A percentile compares a stretch with the other conserved stretches of the same genome.
Conservation (phyloP, 768 basidiomycete species). For the Amanita muscaria region DNA sequence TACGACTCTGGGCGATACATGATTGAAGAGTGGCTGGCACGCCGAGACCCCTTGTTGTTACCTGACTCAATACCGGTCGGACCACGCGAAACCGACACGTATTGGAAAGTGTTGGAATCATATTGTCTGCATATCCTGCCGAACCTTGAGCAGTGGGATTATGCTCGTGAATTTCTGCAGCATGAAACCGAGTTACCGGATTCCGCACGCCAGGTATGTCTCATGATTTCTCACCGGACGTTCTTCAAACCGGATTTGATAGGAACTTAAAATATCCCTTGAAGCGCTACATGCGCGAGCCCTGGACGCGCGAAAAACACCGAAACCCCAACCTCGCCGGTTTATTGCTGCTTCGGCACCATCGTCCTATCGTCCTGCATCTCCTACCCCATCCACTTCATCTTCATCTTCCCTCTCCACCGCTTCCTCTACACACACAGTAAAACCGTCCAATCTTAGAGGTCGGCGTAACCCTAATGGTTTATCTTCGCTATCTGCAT, state of each 20-base stretch:
- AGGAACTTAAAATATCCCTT: constrained; percentile 34
- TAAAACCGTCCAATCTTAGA: constrained; percentile 44
- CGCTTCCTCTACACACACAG: constrained; percentile 63
- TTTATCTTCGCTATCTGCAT: constrained; percentile 17
- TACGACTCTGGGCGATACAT: constrained; percentile 54
- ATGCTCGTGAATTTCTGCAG: constrained; percentile 65
- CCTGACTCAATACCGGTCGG: constrained; percentile 9
- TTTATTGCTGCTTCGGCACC: constrained; percentile 13
- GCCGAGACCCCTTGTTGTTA: constrained; percentile 32
- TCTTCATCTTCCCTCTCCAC: constrained; percentile 68
- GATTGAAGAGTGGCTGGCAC: constrained; percentile 73
- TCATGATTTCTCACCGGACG: constrained; percentile 8
- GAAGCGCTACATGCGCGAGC: constrained; percentile 32
- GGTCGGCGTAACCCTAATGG: constrained; percentile 17
- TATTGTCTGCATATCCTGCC: constrained; percentile 72
- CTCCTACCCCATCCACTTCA: constrained; percentile 37
- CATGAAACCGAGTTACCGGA: constrained; percentile 59
- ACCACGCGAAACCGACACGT: constrained; percentile 40
- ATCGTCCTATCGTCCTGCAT: constrained; percentile 13
- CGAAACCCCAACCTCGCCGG: constrained; percentile 10
- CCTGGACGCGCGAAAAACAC: constrained; percentile 23
- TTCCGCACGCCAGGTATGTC: constrained; percentile 41
- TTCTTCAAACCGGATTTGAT: constrained; percentile 1
- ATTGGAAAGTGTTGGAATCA: constrained; percentile 67
- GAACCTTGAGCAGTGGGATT: constrained; percentile 69